phyloP scores from a whole-genome alignment of 345 rosid genomes.

The Garcia nutans region DNA sequence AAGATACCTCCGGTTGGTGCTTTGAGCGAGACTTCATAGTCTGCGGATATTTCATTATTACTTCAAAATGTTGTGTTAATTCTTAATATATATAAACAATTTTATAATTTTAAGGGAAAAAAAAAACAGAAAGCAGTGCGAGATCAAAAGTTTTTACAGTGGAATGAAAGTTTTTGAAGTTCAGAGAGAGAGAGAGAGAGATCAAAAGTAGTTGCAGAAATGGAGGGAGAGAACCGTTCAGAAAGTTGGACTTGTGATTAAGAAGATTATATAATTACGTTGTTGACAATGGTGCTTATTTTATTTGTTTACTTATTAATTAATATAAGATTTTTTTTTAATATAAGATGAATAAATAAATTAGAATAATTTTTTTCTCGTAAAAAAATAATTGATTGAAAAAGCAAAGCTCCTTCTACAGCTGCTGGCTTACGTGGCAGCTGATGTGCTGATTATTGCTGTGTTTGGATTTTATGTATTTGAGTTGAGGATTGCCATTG shows the following conservation, averaged over 20 bases:
- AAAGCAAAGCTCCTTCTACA: not conserved
- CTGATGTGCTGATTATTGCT: not conserved
- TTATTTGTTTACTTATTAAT: no score
- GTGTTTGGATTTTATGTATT: no score
- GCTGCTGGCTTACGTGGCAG: not conserved
- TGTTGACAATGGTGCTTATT: not conserved
- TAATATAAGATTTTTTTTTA: not conserved
- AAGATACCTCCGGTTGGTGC: slow-evolving; percentile 44
- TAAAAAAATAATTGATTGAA: not conserved
- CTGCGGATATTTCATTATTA: slow-evolving; percentile 19
- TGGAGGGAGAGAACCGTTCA: not conserved
- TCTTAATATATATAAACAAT: no score
- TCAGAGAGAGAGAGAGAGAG: not conserved
- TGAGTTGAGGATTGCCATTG: no score
- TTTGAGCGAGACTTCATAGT: slow-evolving; percentile 40
- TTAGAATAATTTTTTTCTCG: not conserved
- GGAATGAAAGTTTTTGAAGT: not conserved
- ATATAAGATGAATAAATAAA: not conserved
- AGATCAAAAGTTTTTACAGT: no score
- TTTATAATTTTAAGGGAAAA: not conserved
- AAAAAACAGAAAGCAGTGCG: not conserved
- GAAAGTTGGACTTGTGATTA: no score
- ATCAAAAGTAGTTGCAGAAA: not conserved
- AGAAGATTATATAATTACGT: no score
- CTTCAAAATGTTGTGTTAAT: not conserved